These are phyloP conservation scores for Arachnopeziza araneosa DNA, from an alignment of 2,329 filamentous ascomycete genomes.

Conservation along the genomic window DNA sequence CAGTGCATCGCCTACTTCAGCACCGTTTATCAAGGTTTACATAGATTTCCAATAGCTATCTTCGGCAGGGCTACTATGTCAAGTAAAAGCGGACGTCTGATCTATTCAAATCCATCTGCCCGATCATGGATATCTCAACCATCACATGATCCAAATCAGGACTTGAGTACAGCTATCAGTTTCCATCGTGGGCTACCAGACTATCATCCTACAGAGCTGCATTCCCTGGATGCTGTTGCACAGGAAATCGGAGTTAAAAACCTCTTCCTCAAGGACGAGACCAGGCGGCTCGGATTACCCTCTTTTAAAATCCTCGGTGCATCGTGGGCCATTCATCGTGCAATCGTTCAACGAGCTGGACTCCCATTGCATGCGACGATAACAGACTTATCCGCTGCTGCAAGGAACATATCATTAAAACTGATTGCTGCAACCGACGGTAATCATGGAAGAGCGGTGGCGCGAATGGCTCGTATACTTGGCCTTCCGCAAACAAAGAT, in stretches of 20 bases:
- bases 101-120: background rate
- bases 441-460: slow-evolving; percentile 70
- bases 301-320: slow-evolving; percentile 79
- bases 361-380: slow-evolving; percentile 31
- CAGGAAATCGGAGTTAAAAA: slow-evolving; percentile 48
- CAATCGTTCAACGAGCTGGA: slow-evolving; percentile 42
- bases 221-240: slow-evolving; percentile 48
- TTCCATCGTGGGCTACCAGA: slow-evolving; percentile 16
- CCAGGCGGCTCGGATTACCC: slow-evolving; percentile 59
- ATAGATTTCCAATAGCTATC: no score
- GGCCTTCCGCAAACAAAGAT: slow-evolving; percentile 46
- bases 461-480: slow-evolving; percentile 59
- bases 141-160: background rate
- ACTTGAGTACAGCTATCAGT: background rate
- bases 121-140: background rate
- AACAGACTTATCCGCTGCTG: slow-evolving; percentile 18
- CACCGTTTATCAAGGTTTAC: no score
- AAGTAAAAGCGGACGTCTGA: background rate
- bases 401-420: slow-evolving; percentile 40
- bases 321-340: slow-evolving; percentile 63
- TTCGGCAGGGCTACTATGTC: background rate
- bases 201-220: slow-evolving; percentile 15
- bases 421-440: slow-evolving; percentile 60
- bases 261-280: slow-evolving; percentile 68
- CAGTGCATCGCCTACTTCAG: no score